These are phyloP conservation scores for Rhodamnia argentea DNA, from an alignment of 345 rosid genomes.

Conservation along the genomic window DNA sequence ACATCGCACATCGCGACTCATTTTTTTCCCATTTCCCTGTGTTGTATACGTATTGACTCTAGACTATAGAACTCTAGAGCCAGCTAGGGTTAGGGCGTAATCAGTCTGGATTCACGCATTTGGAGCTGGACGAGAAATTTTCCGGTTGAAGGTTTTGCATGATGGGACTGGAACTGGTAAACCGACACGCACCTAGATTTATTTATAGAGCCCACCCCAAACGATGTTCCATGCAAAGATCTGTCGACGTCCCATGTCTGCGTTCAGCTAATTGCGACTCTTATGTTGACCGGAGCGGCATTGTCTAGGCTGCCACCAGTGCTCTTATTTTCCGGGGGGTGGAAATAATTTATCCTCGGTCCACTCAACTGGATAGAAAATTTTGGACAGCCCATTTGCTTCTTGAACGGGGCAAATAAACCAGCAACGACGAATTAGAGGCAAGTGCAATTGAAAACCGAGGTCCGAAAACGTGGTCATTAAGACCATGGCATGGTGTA, in stretches of 20 bases:
- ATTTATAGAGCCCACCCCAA: not conserved
- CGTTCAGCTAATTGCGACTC: not conserved
- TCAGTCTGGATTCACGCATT: not conserved
- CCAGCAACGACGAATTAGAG: not conserved
- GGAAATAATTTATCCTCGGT: not conserved
- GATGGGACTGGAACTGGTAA: not conserved
- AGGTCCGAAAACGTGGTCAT: not conserved
- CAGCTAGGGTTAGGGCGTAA: not conserved
- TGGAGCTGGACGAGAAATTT: not conserved
- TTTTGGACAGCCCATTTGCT: not conserved
- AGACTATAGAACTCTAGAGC: not conserved
- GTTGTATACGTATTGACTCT: no score
- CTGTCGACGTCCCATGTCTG: not conserved
- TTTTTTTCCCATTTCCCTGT: no score
- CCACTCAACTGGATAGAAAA: not conserved
- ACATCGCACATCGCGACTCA: not conserved
- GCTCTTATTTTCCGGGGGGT: not conserved
- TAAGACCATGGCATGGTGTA: not conserved
- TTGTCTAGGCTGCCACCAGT: not conserved
- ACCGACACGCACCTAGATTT: not conserved
- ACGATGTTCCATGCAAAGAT: not conserved
- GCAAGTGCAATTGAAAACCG: not conserved
- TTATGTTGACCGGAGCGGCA: not conserved
- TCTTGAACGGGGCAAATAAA: not conserved
- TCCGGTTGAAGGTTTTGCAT: not conserved